Evolutionary conservation across 2,329 filamentous ascomycete genomes (phyloP), one percentile per base, ranked within the genome.

Genomic region (Dothideomycetes sp.): DNA sequence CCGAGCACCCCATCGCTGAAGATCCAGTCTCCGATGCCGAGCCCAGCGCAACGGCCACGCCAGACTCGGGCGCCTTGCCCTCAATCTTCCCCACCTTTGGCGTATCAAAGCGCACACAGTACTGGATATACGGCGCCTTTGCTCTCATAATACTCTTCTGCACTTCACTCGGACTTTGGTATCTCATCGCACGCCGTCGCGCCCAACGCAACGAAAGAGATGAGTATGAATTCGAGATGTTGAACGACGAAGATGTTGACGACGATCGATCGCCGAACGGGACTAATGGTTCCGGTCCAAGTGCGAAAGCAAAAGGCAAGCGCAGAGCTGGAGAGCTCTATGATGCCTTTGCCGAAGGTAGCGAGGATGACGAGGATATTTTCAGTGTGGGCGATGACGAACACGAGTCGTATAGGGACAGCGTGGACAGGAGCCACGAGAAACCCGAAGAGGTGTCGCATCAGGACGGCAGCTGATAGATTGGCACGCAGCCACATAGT

Each of bases 281-380:
- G 22, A 49, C 52, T 14, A 52, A 50, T 24, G 54, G 56, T 15
- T 47, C 9, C 50, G 60, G 43, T 61, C 31, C 36, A 29, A 37
- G 39, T 33, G 68, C 64, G 14, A 34, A 31, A 3, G 42, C 42
- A 5, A 66, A 68, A 42, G 69, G 73, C 48, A 50, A 71, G 62
- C 58, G 68, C 48, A 68, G 85, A 15, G 91, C 86, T 2, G 87
- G 89, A 19, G 89, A 96, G 65, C 66, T 98, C 33, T 98, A 98
- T 59, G 91, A 98, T 67, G 91, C 91, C 4, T 98, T 98, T 69
- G 91, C 91, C 0, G 88, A 85, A 12, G 89, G 87, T 38, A 89
- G 89, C 42, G 88, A 91, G 42, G 82, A 85, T 40, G 79, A 82
- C 43, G 49, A 51, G n/a, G 37, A 47, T 31, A 43, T 48, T 19